Percentiles rank a stretch among this genome's conserved stretches.
These are phyloP conservation scores for Hirsutella thompsonii DNA, from an alignment of 2,329 filamentous ascomycete genomes.

Conservation along the genomic window DNA sequence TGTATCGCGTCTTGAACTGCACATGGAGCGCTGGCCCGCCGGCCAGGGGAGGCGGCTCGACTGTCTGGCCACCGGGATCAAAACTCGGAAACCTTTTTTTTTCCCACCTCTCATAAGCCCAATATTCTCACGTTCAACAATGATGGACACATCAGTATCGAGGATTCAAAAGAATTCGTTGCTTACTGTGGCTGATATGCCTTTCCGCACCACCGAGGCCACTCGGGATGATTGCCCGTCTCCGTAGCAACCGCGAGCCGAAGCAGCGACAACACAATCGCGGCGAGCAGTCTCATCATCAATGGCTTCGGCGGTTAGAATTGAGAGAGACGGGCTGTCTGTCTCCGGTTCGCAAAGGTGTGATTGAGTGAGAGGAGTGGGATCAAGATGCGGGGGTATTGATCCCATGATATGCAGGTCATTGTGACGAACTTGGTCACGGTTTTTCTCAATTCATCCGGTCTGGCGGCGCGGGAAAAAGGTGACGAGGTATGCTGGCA, in stretches of 20 bases:
- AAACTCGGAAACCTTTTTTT: conserved; percentile 23
- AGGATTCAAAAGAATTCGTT: no score
- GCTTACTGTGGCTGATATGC: conserved; percentile 29
- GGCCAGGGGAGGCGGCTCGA: conserved; percentile 19
- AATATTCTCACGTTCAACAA: no score
- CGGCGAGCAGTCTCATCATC: not conserved
- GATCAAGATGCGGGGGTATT: no score
- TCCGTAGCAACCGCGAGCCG: conserved; percentile 5
- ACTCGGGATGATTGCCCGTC: conserved; percentile 27
- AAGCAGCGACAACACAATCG: not conserved
- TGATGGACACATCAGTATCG: no score
- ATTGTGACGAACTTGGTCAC: no score
- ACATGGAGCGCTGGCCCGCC: conserved; percentile 24
- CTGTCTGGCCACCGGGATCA: conserved; percentile 29
- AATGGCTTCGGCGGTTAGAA: not conserved
- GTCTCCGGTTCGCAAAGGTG: not conserved
- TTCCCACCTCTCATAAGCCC: no score
- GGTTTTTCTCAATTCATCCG: no score
- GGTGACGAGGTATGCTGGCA: no score
- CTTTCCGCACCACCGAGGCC: conserved; percentile 34
- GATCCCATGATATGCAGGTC: no score
- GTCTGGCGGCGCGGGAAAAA: no score
- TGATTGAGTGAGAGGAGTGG: not conserved
- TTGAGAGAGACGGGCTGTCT: not conserved
- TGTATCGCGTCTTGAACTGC: conserved; percentile 31